A percentile compares a stretch with the other conserved stretches of the same genome.
Evolutionary conservation across 257 asterid genomes (phyloP).

Genomic region (Solanum bulbocastanum): DNA sequence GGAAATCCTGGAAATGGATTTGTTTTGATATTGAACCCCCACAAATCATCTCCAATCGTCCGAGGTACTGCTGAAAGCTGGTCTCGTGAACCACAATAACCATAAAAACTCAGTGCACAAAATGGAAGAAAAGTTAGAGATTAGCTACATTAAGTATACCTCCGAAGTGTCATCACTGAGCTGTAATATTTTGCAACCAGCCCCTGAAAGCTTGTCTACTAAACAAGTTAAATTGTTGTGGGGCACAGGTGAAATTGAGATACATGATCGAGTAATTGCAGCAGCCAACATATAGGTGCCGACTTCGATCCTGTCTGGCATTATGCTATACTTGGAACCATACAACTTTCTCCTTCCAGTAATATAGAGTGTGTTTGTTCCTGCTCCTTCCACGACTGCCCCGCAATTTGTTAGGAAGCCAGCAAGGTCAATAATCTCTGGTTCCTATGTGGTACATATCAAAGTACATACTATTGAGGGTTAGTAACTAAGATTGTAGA

Average conservation of each 20-base stretch:
- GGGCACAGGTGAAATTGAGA: slow-evolving; percentile 24
- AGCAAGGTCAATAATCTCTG: slow-evolving; percentile 35
- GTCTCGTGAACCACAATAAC: not conserved
- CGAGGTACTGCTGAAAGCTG: slow-evolving; percentile 20
- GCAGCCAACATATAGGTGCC: slow-evolving; percentile 41
- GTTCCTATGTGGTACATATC: slow-evolving; percentile 18
- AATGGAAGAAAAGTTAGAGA: not conserved
- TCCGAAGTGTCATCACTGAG: slow-evolving; percentile 6
- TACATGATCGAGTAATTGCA: slow-evolving; percentile 28
- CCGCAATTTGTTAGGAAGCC: slow-evolving; percentile 22
- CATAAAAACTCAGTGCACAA: not conserved
- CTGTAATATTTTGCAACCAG: slow-evolving; percentile 25
- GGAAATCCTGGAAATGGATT: slow-evolving; percentile 42
- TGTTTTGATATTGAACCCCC: slow-evolving; percentile 18
- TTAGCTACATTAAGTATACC: slow-evolving; percentile 6
- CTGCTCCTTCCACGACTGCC: slow-evolving; percentile 27
- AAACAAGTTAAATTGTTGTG: slow-evolving; percentile 7
- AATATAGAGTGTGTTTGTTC: slow-evolving; percentile 16
- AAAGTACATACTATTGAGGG: not conserved
- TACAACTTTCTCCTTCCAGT: slow-evolving; percentile 11
- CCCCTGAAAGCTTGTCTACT: slow-evolving; percentile 11
- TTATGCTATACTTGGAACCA: slow-evolving; percentile 21
- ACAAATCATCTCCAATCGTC: slow-evolving; percentile 3
- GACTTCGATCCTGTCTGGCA: slow-evolving; percentile 35
- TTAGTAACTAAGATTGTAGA: not conserved